These are phyloP conservation scores for Macaranga tanarius DNA, from an alignment of 441 rosid genomes.

Conservation along the genomic window DNA sequence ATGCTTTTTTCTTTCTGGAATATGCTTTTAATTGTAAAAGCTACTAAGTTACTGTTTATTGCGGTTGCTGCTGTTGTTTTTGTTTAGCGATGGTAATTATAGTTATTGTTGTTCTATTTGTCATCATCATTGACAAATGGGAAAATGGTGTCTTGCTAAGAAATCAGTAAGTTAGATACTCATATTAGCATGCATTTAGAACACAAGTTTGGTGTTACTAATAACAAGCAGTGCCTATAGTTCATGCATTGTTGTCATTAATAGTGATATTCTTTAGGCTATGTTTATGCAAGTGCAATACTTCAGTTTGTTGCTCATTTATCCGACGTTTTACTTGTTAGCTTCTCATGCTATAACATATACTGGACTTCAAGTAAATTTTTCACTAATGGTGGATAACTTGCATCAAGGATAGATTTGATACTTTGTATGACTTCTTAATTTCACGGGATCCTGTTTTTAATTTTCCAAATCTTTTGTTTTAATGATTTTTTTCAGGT, in stretches of 20 bases:
- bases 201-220: not conserved
- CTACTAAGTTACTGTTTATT: not conserved
- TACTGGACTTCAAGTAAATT: not conserved
- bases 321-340: not conserved
- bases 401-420: not conserved
- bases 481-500: constrained; percentile 51
- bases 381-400: too few species aligned
- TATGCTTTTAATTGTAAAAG: not conserved
- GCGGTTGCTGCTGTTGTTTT: not conserved
- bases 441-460: not conserved
- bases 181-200: not conserved
- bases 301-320: not conserved
- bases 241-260: not conserved
- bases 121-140: not conserved
- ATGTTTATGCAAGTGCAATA: not conserved
- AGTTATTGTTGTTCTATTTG: not conserved
- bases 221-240: not conserved
- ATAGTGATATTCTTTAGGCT: not conserved
- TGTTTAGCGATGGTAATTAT: not conserved
- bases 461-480: constrained; percentile 2
- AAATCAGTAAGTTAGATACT: not conserved
- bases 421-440: not conserved
- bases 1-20: not conserved
- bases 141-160: not conserved
- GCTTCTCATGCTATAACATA: not conserved